Evolutionary conservation across 2,329 filamentous ascomycete species (phyloP), one percentile per base, ranked within the genome.

Genomic region (Claviceps sp.): DNA sequence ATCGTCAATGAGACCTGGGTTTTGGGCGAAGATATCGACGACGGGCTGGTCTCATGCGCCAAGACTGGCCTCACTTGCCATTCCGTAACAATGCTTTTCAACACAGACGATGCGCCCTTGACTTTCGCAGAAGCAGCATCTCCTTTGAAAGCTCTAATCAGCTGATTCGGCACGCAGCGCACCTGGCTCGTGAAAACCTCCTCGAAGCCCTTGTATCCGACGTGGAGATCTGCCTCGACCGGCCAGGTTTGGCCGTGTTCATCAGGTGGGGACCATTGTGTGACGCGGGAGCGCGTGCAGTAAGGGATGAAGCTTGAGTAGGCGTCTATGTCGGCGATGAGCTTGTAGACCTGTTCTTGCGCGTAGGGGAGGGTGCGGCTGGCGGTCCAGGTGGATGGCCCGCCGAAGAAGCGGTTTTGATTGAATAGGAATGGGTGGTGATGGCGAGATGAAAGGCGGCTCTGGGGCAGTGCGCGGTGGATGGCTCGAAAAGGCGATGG

Each of bases 241-340:
- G 93, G 93, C 74, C 80, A 87, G 44, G 68, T 70, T 43, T 73
- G 74, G 30, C 70, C 69, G 1, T 69, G 63, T 26, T 69, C 55
- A 61, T 79, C 73, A 8, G 79, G 73, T 13, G 65, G 51, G 6
- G 87, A 84, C 78, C 85, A 89, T 54, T 76, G 74, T 1, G 89
- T 95, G 42, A 97, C 89, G 55, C 75, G 77, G 40, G 87, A 90
- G 46, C 74, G 74, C 44, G 80, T 78, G 70, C 91, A 95, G 77
- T 94, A 96, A 11, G 93, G 93, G n/a, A 98, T 80, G 74, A 97
- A 98, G 58, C 74, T 67, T 40, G 77, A 73, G 78, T 98, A 98
- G 56, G 81, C 81, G 67, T 88, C 80, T 57, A 98, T 82, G 68
- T 96, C 89, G 70, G 89, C 82, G 66, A 98, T 90, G 51, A 96